These are phyloP conservation scores for Termitomyces sp. DNA, from an alignment of 768 basidiomycete species.

Conservation along the genomic window DNA sequence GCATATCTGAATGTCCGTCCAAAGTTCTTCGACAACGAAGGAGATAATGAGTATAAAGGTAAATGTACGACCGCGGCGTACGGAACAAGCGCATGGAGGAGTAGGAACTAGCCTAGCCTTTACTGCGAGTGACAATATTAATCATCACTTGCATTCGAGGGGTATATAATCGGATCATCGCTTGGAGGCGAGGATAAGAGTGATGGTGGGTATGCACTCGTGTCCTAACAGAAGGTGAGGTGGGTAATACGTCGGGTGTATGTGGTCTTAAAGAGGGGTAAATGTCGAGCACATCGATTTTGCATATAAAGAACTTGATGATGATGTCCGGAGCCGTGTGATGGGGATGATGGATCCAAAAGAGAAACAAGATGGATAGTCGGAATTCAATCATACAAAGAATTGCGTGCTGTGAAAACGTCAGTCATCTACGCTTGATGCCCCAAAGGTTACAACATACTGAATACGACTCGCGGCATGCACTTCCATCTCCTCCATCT, in stretches of 20 bases:
- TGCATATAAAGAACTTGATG: constrained; percentile 20
- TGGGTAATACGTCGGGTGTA: constrained; percentile 10
- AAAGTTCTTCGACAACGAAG: constrained; percentile 23
- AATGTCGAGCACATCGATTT: constrained; percentile 24
- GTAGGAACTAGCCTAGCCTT: constrained; percentile 15
- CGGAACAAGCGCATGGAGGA: constrained; percentile 14
- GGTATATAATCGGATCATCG: constrained; percentile 18
- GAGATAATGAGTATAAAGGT: constrained; percentile 18
- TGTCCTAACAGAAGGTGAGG: constrained; percentile 5
- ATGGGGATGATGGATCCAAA: constrained; percentile 20
- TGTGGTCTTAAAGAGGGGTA: constrained; percentile 18
- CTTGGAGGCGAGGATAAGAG: constrained; percentile 5
- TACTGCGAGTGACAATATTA: constrained; percentile 14
- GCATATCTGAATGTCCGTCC: constrained; percentile 30
- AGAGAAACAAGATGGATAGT: constrained; percentile 18
- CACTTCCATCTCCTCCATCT: constrained; percentile 99
- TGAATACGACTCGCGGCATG: constrained; percentile 90
- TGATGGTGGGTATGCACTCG: constrained; percentile 15
- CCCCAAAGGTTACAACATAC: constrained; percentile 43
- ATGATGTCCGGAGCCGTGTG: not conserved
- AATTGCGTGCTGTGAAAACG: constrained; percentile 67
- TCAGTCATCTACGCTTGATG: not conserved
- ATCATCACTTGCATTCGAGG: constrained; percentile 15
- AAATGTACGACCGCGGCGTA: constrained; percentile 19
- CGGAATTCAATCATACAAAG: constrained; percentile 59